Evolutionary conservation across 495 filamentous ascomycete species (phyloP), one percentile per base, ranked within the genome.

Genomic region (Podospora appendiculata): DNA sequence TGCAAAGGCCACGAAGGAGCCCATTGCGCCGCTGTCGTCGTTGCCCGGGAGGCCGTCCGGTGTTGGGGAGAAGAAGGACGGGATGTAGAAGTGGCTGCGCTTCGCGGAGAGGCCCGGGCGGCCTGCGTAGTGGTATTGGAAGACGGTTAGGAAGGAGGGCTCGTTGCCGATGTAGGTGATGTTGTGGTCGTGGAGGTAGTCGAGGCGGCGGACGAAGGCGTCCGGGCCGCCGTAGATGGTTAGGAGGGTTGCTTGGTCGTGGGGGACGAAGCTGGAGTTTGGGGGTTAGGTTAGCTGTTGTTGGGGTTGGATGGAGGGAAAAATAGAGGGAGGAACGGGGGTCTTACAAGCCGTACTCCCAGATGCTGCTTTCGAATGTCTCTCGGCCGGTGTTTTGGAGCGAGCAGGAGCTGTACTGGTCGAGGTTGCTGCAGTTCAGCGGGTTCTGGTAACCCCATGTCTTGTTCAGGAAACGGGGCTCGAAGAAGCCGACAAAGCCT

Each of bases 121-220:
- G 7, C 83, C 85, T 0, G 79, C 77, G 58, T 88, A 88, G 63
- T 88, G 85, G 52, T 84, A 88, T 60, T 86, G 83, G 58, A 77
- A 88, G 0, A 87, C 77, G 0, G 81, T 82, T 1, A 89, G 66
- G 58, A 88, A 88, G 0, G 84, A 72, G 14, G 83, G 85, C 55
- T 90, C 86, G 58, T 90, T 86, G 10, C 84, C 83, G 33, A 89
- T 81, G 59, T 88, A 85, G 14, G 84, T 80, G 6, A 89, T 78
- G 3, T 80, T 78, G 12, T 63, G 59, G 48, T 83, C 78, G 61
- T 88, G 85, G 12, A 88, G 71, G 68, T 79, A 89, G 56, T 79
- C 65, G 0, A 90, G 74, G 2, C 85, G 80, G 16, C 70, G 59
- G 17, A 82, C 72, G 49, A 88, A 90, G n/a, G 64, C 53, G 0